Percentiles rank a stretch among this genome's conserved stretches.
Conservation (phyloP, 2,329 filamentous ascomycete species). For the Pestalotiopsis sp. region DNA sequence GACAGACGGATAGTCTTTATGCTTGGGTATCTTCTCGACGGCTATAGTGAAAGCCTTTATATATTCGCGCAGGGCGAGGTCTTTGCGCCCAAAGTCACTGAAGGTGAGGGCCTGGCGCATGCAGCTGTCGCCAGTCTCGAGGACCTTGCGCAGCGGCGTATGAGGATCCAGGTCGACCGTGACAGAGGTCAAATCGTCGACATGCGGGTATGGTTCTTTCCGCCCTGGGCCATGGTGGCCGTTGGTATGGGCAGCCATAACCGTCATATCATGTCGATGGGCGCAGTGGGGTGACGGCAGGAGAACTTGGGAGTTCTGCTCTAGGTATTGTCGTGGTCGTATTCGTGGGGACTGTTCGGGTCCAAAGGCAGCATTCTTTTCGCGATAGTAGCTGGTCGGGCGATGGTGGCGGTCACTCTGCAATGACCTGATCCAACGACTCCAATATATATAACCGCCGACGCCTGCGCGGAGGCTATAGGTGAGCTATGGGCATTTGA, state of each 20-base stretch:
- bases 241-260: conserved; percentile 21
- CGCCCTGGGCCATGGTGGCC: conserved; percentile 21
- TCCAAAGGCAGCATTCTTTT: conserved; percentile 33
- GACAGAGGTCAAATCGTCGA: conserved; percentile 54
- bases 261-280: conserved; percentile 10
- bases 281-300: not conserved
- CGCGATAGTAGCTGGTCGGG: conserved; percentile 7
- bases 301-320: not conserved
- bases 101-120: conserved; percentile 64
- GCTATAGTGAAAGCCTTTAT: conserved; percentile 80
- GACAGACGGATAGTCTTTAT: conserved; percentile 72
- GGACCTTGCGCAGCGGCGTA: conserved; percentile 54
- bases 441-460: not conserved
- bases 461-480: not conserved
- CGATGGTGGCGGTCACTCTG: not conserved
- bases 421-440: not conserved
- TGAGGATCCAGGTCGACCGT: conserved; percentile 49
- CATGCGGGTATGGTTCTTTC: conserved; percentile 49
- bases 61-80: conserved; percentile 82
- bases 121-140: conserved; percentile 54
- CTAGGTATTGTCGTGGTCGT: conserved; percentile 3
- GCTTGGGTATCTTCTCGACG: conserved; percentile 73
- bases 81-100: conserved; percentile 66
- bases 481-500: not conserved
- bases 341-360: conserved; percentile 17